Conservation (phyloP, 164 flowering plant genomes). For the Dillenia turbinata region DNA sequence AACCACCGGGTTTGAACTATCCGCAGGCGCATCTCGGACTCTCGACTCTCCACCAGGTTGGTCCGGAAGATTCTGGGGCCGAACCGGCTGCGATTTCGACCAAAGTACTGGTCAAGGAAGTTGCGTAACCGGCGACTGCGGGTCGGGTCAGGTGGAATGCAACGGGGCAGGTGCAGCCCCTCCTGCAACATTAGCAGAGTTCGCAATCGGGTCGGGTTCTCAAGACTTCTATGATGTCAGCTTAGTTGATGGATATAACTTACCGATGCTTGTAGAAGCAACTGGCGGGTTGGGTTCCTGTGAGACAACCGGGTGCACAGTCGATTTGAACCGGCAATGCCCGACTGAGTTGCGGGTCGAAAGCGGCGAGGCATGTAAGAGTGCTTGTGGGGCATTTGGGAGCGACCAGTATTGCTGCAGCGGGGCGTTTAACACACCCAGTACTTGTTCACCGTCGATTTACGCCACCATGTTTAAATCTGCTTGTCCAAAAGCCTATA, state of each 20-base stretch:
- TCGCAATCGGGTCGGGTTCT: constrained; percentile 43
- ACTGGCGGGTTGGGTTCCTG: constrained; percentile 49
- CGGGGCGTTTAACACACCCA: constrained; percentile 49
- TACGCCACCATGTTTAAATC: constrained; percentile 57
- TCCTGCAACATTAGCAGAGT: constrained; percentile 66
- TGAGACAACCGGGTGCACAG: constrained; percentile 45
- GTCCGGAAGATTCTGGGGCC: constrained; percentile 75
- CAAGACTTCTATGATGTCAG: constrained; percentile 80
- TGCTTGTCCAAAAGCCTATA: constrained; percentile 63
- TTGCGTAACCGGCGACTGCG: constrained; percentile 62
- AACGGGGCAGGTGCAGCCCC: constrained; percentile 50
- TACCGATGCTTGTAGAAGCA: constrained; percentile 51
- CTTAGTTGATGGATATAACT: constrained; percentile 76
- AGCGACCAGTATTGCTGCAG: constrained; percentile 63
- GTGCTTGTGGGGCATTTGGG: constrained; percentile 73
- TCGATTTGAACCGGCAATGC: constrained; percentile 49
- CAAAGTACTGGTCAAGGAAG: constrained; percentile 30
- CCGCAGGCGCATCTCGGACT: constrained; percentile 8
- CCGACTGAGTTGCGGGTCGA: constrained; percentile 49
- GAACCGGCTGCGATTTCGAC: constrained; percentile 56
- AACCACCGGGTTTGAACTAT: constrained; percentile 17
- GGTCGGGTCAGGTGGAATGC: constrained; percentile 51
- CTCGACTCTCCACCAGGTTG: constrained; percentile 33
- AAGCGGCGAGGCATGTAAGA: constrained; percentile 51
- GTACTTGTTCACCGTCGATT: constrained; percentile 49